phyloP scores from a whole-genome alignment of 2,329 filamentous ascomycete genomes.

The Epichloe brachyelytri region DNA sequence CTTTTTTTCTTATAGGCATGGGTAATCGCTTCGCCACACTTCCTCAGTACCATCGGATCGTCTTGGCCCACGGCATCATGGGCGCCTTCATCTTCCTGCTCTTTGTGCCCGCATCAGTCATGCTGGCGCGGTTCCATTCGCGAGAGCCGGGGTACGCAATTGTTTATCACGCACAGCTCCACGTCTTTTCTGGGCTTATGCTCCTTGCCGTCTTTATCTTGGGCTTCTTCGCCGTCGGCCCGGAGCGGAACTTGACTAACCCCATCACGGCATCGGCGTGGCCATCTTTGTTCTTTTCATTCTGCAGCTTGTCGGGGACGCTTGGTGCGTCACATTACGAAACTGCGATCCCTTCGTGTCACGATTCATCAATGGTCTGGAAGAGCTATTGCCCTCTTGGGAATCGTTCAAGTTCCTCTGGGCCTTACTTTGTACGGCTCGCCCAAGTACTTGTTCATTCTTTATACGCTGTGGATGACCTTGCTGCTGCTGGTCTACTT shows the following conservation, averaged over 20 bases:
- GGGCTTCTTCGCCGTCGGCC: constrained; percentile 68
- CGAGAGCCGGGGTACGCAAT: constrained; percentile 47
- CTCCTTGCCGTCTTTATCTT: constrained; percentile 60
- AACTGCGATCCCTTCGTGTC: constrained; percentile 35
- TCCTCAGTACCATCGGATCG: constrained; percentile 55
- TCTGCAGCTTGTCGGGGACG: constrained; percentile 59
- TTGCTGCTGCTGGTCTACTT: constrained; percentile 67
- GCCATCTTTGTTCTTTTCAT: constrained; percentile 64
- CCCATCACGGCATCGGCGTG: constrained; percentile 73
- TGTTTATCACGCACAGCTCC: constrained; percentile 60
- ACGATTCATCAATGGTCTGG: constrained; percentile 85
- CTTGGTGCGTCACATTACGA: constrained; percentile 41
- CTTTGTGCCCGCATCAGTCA: constrained; percentile 60
- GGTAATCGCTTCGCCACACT: constrained; percentile 63
- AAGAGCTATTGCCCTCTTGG: constrained; percentile 63
- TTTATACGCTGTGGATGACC: constrained; percentile 69
- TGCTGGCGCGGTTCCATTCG: constrained; percentile 59
- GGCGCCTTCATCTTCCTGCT: constrained; percentile 63
- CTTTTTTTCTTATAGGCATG: constrained; percentile 45
- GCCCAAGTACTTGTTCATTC: constrained; percentile 69
- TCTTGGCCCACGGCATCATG: constrained; percentile 59
- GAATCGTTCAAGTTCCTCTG: constrained; percentile 75
- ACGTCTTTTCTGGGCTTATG: constrained; percentile 55
- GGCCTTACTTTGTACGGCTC: constrained; percentile 89
- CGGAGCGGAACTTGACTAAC: constrained; percentile 58